Evolutionary conservation across 495 filamentous ascomycete genomes (phyloP).

Genomic region (Tuber borchii): DNA sequence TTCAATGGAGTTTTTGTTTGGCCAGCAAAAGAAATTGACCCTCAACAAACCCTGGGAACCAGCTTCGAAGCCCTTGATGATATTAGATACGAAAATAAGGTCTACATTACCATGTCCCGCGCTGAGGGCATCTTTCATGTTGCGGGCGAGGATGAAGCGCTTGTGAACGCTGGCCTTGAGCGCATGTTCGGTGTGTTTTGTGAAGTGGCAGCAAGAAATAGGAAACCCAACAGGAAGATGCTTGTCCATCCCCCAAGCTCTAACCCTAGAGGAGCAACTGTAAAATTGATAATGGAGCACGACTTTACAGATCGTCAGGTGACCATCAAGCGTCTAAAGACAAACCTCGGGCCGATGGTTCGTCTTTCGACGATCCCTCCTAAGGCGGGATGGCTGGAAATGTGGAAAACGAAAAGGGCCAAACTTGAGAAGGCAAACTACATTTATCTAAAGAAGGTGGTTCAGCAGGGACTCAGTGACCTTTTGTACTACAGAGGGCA

Average conservation of each 20-base stretch:
- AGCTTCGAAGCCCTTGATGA: slow-evolving; percentile 35
- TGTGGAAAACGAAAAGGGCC: slow-evolving; percentile 18
- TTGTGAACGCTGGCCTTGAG: slow-evolving; percentile 27
- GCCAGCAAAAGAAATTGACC: slow-evolving; percentile 27
- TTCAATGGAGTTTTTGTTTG: slow-evolving; percentile 36
- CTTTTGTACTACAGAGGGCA: slow-evolving; percentile 34
- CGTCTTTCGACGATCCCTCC: slow-evolving; percentile 23
- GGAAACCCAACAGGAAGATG: slow-evolving; percentile 25
- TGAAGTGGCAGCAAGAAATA: slow-evolving; percentile 32
- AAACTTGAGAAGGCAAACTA: slow-evolving; percentile 27
- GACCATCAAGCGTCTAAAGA: slow-evolving; percentile 24
- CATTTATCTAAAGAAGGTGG: slow-evolving; percentile 21
- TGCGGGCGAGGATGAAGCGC: slow-evolving; percentile 26
- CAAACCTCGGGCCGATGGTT: slow-evolving; percentile 16
- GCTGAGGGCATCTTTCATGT: slow-evolving; percentile 21
- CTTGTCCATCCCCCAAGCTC: slow-evolving; percentile 32
- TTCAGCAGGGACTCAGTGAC: slow-evolving; percentile 32
- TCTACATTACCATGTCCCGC: slow-evolving; percentile 27
- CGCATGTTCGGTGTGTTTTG: slow-evolving; percentile 38
- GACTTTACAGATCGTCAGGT: slow-evolving; percentile 30
- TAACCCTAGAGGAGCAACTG: slow-evolving; percentile 3
- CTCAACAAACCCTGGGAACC: slow-evolving; percentile 29
- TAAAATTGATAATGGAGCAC: slow-evolving; percentile 17
- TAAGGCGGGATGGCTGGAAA: slow-evolving; percentile 17
- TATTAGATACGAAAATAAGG: slow-evolving; percentile 34